Conservation (phyloP, 1,284 basidiomycete genomes). For the Cutaneotrichosporon daszewskae region DNA sequence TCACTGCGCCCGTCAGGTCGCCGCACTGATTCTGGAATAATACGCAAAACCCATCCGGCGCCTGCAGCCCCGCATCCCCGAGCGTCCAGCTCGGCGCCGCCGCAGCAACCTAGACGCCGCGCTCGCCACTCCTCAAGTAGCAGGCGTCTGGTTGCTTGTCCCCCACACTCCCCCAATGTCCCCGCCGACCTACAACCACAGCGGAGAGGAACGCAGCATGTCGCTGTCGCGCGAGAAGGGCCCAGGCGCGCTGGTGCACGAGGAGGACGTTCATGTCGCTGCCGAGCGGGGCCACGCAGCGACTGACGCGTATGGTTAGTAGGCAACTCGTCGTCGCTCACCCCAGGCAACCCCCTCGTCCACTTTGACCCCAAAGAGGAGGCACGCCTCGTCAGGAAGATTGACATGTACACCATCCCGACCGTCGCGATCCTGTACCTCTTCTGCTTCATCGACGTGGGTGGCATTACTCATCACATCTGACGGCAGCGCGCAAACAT, state of each 20-base stretch:
- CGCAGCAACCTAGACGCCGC: no score
- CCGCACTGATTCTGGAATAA: no score
- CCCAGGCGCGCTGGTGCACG: not conserved
- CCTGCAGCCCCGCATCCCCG: no score
- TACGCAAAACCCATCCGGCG: no score
- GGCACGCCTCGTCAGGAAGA: conserved; percentile 19
- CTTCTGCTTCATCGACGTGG: conserved; percentile 18
- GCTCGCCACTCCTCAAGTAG: no score
- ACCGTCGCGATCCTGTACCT: conserved; percentile 16
- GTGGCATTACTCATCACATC: not conserved
- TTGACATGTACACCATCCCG: conserved; percentile 22
- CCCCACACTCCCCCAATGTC: no score
- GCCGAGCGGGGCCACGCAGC: conserved; percentile 6
- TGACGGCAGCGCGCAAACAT: conserved; percentile 15
- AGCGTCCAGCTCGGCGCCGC: no score
- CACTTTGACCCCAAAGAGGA: conserved; percentile 18
- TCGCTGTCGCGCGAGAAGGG: no score
- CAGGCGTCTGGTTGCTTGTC: no score
- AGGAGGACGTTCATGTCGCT: conserved; percentile 2
- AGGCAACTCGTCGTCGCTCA: not conserved
- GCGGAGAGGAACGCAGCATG: no score
- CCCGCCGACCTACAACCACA: no score
- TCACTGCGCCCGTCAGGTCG: no score
- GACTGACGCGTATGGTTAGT: conserved; percentile 7
- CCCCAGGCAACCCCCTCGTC: conserved; percentile 6